A percentile compares a stretch with the other conserved stretches of the same genome.
Conservation (phyloP, 768 basidiomycete genomes). For the Austroboletus festivus region DNA sequence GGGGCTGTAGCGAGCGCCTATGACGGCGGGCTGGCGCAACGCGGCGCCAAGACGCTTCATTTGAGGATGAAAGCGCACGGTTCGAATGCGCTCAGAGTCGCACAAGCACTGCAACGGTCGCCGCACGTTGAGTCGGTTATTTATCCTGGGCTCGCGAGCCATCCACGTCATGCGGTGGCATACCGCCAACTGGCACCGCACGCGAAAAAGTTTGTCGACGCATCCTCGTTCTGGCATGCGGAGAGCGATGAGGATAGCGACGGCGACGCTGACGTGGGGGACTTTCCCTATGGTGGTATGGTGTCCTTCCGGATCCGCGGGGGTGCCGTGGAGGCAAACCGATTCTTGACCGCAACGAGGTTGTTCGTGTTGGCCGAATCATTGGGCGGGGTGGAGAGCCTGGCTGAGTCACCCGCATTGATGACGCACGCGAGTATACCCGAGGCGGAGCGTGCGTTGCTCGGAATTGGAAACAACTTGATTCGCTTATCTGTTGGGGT, state of each 20-base stretch:
- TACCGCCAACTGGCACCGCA: conserved; percentile 62
- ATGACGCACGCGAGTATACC: conserved; percentile 90
- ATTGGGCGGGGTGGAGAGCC: conserved; percentile 88
- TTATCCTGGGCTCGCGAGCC: conserved; percentile 77
- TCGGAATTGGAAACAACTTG: conserved; percentile 79
- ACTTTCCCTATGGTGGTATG: conserved; percentile 92
- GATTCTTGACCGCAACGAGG: conserved; percentile 61
- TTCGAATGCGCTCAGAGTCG: conserved; percentile 73
- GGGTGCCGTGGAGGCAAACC: conserved; percentile 53
- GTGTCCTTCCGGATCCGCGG: conserved; percentile 64
- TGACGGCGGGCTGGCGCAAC: conserved; percentile 87
- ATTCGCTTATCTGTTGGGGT: conserved; percentile 83
- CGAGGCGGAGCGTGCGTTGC: conserved; percentile 54
- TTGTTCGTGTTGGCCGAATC: conserved; percentile 85
- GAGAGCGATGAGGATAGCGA: no score
- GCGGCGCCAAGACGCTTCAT: conserved; percentile 88
- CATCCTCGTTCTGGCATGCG: conserved; percentile 22
- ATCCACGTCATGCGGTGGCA: conserved; percentile 65
- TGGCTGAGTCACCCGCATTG: conserved; percentile 80
- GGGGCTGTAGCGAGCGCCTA: conserved; percentile 83
- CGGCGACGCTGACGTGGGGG: conserved; percentile 42
- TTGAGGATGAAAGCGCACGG: conserved; percentile 88
- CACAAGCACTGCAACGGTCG: conserved; percentile 51
- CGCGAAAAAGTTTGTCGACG: conserved; percentile 61
- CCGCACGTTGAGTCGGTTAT: conserved; percentile 74